Conservation (phyloP, 2,329 filamentous ascomycete species). For the Cladosporium sp. region DNA sequence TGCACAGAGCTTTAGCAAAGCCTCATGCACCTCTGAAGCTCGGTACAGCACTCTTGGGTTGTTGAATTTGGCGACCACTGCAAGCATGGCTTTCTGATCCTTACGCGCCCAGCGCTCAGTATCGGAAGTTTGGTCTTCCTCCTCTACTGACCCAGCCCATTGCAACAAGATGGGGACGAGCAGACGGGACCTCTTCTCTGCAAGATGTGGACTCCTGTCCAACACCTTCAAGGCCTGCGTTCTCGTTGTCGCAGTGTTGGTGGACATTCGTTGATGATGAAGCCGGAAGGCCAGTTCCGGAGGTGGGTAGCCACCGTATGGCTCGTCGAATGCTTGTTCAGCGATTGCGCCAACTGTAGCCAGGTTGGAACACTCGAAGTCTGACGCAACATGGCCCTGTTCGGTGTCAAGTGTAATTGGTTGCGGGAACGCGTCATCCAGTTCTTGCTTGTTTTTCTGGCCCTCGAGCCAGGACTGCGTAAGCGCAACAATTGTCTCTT, state of each 20-base stretch:
- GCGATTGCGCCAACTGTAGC: constrained; percentile 58
- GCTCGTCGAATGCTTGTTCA: constrained; percentile 53
- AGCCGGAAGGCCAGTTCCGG: constrained; percentile 17
- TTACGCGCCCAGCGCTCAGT: constrained; percentile 63
- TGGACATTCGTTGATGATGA: constrained; percentile 21
- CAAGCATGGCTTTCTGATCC: constrained; percentile 81
- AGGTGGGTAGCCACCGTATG: constrained; percentile 39
- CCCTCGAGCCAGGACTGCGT: constrained; percentile 72
- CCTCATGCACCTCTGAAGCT: constrained; percentile 71
- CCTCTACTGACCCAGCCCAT: constrained; percentile 63
- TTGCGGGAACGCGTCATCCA: not conserved
- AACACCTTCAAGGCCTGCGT: constrained; percentile 79
- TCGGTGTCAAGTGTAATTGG: constrained; percentile 26
- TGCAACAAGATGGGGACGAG: constrained; percentile 83
- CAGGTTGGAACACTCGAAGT: constrained; percentile 85
- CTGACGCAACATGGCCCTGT: constrained; percentile 52
- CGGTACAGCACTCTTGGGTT: constrained; percentile 85
- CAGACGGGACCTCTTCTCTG: constrained; percentile 81
- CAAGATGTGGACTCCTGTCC: constrained; percentile 69
- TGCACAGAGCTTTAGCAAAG: constrained; percentile 72
- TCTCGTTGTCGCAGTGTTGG: constrained; percentile 43
- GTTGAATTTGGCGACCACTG: constrained; percentile 77
- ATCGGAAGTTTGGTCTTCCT: constrained; percentile 25
- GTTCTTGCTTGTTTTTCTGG: constrained; percentile 10
- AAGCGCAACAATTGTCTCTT: constrained; percentile 69